phyloP scores from a whole-genome alignment of 192 early-diverging fungal genomes.

The Fimicolochytrium jonesii region DNA sequence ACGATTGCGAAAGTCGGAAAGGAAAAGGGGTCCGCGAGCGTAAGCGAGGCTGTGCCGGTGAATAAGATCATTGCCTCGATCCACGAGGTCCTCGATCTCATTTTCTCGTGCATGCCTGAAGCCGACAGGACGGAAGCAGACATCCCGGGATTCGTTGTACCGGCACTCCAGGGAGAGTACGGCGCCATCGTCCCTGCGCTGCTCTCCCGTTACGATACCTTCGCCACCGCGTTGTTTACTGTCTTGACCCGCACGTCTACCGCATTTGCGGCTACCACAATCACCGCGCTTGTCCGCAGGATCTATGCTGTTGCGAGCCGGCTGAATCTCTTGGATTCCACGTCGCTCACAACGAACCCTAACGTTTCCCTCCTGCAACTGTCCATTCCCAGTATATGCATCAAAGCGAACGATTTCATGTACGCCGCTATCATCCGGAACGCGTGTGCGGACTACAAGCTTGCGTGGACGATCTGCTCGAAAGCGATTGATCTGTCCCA shows the following conservation, averaged over 20 bases:
- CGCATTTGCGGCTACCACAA: not conserved
- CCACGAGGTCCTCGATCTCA: slow-evolving; percentile 2
- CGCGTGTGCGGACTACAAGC: not conserved
- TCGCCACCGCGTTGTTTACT: too few species aligned
- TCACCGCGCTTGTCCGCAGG: not conserved
- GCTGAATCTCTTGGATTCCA: not conserved
- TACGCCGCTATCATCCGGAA: too few species aligned
- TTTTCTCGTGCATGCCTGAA: not conserved
- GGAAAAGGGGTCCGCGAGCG: slow-evolving; percentile 1
- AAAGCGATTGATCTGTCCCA: slow-evolving; percentile 6
- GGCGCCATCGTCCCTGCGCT: not conserved
- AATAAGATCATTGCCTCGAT: not conserved
- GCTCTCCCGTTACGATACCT: not conserved
- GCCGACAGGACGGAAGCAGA: too few species aligned
- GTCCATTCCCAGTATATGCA: not conserved
- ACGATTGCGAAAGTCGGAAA: not conserved
- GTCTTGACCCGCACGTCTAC: too few species aligned
- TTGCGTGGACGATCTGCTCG: slow-evolving; percentile 1
- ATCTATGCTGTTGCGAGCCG: not conserved
- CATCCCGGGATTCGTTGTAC: not conserved
- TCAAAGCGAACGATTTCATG: slow-evolving; percentile 1
- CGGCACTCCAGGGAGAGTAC: slow-evolving; percentile 4
- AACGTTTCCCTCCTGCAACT: not conserved
- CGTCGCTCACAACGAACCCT: not conserved
- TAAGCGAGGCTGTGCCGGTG: not conserved